These are phyloP conservation scores for Plasmodium gallinaceum DNA, from an alignment of 169 alveolate species.

Conservation along the genomic window DNA sequence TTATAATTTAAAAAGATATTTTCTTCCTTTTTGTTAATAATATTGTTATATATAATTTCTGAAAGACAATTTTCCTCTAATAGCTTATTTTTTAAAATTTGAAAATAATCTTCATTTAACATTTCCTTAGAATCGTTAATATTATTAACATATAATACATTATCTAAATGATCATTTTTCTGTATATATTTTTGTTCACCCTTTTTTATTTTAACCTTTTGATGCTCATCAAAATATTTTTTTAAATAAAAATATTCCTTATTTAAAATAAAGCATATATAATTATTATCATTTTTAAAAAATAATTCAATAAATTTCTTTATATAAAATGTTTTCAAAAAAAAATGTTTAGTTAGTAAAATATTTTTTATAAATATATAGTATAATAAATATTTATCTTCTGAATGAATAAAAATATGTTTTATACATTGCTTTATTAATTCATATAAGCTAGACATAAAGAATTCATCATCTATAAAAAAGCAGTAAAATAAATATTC, in stretches of 20 bases:
- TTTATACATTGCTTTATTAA: slow-evolving; percentile 69
- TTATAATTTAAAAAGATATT: slow-evolving; percentile 71
- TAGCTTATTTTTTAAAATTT: slow-evolving; percentile 13
- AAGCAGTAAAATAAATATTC: slow-evolving; percentile 72
- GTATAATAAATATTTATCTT: slow-evolving; percentile 55
- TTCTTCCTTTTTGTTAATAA: slow-evolving; percentile 23
- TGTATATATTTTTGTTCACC: not conserved
- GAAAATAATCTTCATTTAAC: slow-evolving; percentile 26
- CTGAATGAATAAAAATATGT: slow-evolving; percentile 44
- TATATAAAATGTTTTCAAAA: slow-evolving; percentile 63
- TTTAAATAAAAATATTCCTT: slow-evolving; percentile 51
- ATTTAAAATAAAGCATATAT: slow-evolving; percentile 43
- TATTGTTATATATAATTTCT: slow-evolving; percentile 17
- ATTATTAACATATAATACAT: not conserved
- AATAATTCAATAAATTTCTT: slow-evolving; percentile 68
- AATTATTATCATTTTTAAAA: slow-evolving; percentile 63
- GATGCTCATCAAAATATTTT: slow-evolving; percentile 26
- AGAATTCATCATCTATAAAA: slow-evolving; percentile 58
- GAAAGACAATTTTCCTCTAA: slow-evolving; percentile 17
- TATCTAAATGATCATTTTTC: not conserved
- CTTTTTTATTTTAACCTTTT: not conserved
- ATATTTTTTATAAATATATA: slow-evolving; percentile 68
- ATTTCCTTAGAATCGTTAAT: not conserved
- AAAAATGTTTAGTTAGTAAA: slow-evolving; percentile 37
- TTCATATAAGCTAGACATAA: slow-evolving; percentile 60